Percentiles rank a stretch among this genome's conserved stretches.
Conservation (phyloP, 2,329 filamentous ascomycete genomes). For the Ilyonectria robusta region DNA sequence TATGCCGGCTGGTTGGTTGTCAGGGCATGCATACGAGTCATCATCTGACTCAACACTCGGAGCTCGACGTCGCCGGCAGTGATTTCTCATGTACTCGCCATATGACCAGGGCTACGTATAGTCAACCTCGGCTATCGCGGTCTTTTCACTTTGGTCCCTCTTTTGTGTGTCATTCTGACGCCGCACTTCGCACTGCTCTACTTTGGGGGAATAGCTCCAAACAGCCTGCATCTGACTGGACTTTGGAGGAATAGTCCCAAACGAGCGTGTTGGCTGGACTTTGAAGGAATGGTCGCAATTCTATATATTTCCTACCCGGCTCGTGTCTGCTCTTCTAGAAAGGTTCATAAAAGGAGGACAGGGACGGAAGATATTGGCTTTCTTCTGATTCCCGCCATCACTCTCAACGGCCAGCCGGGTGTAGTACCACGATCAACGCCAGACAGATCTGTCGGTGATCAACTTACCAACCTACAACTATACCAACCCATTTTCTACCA, state of each 20-base stretch:
- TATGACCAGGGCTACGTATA: background rate
- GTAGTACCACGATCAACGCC: background rate
- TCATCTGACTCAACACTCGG: background rate
- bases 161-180: background rate
- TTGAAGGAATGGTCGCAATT: slow-evolving; percentile 18
- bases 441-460: background rate
- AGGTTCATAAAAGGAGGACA: background rate
- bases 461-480: background rate
- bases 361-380: too few relatives aligned
- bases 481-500: background rate
- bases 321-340: background rate
- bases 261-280: slow-evolving; percentile 11
- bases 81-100: background rate
- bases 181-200: background rate
- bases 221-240: slow-evolving; percentile 4
- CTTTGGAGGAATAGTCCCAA: slow-evolving; percentile 24
- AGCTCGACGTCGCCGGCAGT: background rate
- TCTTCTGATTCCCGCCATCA: background rate
- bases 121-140: background rate
- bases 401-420: background rate
- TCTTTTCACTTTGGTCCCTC: background rate
- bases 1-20: background rate
- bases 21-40: background rate
- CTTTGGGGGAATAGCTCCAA: slow-evolving; percentile 17
- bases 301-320: background rate